Percentiles rank a stretch among this genome's conserved stretches.
These are phyloP conservation scores for Myxozyma geophila DNA, from an alignment of 805 yeast genomes.

Conservation along the genomic window DNA sequence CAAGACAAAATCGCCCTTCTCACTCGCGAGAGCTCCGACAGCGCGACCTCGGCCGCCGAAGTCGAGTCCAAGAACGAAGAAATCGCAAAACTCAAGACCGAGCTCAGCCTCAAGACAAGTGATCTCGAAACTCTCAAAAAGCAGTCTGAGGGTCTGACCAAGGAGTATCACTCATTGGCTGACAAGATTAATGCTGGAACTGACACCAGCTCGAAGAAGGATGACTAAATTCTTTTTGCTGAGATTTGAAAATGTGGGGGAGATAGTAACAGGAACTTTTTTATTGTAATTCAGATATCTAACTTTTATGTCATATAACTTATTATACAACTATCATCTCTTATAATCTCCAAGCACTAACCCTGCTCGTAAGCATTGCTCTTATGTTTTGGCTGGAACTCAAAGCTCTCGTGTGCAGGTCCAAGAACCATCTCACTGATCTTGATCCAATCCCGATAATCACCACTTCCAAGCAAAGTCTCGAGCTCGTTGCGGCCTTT, in stretches of 20 bases:
- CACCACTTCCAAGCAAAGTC: conserved; percentile 81
- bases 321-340: background rate
- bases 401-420: conserved; percentile 72
- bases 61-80: conserved; percentile 46
- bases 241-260: background rate
- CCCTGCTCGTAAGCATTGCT: conserved; percentile 69
- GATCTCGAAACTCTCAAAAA: conserved; percentile 70
- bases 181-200: conserved; percentile 46
- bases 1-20: conserved; percentile 57
- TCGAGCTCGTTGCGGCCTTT: conserved; percentile 91
- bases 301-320: background rate
- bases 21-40: conserved; percentile 13
- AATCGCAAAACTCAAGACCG: conserved; percentile 54
- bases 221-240: conserved; percentile 7
- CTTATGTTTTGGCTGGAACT: conserved; percentile 91
- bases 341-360: background rate
- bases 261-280: background rate
- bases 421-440: conserved; percentile 95
- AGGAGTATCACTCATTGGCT: conserved; percentile 61
- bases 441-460: conserved; percentile 94
- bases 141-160: conserved; percentile 68
- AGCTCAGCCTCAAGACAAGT: conserved; percentile 62
- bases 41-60: conserved; percentile 35
- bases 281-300: background rate
- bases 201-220: conserved; percentile 42